Conservation (phyloP, 495 filamentous ascomycete genomes). For the Penicillium canariense region DNA sequence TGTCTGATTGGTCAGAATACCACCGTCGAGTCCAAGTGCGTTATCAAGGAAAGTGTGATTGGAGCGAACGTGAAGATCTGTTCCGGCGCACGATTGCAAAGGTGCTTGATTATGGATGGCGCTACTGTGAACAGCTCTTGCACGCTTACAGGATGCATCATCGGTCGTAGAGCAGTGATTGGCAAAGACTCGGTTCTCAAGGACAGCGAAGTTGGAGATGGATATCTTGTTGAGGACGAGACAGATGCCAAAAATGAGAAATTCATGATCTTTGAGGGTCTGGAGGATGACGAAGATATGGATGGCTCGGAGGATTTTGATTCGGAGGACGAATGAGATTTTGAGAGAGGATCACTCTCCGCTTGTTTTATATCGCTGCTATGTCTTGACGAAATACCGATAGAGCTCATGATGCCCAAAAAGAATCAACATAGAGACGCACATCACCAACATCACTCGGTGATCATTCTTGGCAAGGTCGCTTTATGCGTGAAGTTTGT, state of each 20-base stretch:
- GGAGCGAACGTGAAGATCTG: constrained; percentile 83
- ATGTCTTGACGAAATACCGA: constrained; percentile 15
- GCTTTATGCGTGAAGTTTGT: not conserved
- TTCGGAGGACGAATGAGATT: constrained; percentile 25
- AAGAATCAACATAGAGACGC: not conserved
- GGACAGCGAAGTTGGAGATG: constrained; percentile 90
- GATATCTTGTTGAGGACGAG: constrained; percentile 72
- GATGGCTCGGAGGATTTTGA: constrained; percentile 34
- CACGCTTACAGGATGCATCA: constrained; percentile 75
- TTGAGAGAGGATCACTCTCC: not conserved
- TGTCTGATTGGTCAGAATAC: constrained; percentile 82
- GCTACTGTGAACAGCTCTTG: constrained; percentile 63
- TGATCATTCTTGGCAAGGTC: not conserved
- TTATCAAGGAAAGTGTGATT: constrained; percentile 87
- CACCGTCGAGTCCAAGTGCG: constrained; percentile 73
- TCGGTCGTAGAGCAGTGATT: constrained; percentile 72
- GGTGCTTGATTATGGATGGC: constrained; percentile 89
- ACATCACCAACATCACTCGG: not conserved
- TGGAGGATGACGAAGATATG: constrained; percentile 46
- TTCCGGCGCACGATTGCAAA: constrained; percentile 70
- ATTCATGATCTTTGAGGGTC: constrained; percentile 78
- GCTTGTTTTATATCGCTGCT: constrained; percentile 3
- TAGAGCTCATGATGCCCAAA: constrained; percentile 14
- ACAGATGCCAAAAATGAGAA: constrained; percentile 84
- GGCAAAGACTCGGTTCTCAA: constrained; percentile 72